Evolutionary conservation across 768 basidiomycete species (phyloP), one percentile per base, ranked within the genome.

Genomic region (Guyanaporus albipodus): DNA sequence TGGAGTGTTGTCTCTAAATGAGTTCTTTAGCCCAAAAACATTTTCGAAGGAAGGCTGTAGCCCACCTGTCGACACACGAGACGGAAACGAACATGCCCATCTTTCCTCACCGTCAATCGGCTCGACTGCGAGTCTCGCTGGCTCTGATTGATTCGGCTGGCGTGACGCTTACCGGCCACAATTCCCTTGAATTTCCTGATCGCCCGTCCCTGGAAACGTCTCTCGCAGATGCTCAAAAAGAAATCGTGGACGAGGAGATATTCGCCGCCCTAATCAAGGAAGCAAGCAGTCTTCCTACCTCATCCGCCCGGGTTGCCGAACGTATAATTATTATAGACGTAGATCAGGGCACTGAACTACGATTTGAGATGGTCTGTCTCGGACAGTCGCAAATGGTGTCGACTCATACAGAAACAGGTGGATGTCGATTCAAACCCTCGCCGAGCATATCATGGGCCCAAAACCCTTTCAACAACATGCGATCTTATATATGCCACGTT

Each of bases 211-310:
- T 86, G 12, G 76, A 87, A 28, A 72, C 61, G 2, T 70, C 74
- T 8, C 69, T 92, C 28, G 70, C 67, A 48, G 64, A 64, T 21
- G 84, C 83, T 1, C 88, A 91, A 58, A 73, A 72, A 42, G 90
- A 91, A 61, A 71, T 83, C 12, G 75, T 90, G 6, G 87, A 92
- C 46, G 83, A 86, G 58, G 90, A 92, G 58, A 83, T 91, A 31
- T 92, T 90, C 53, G 70, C 81, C 4, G 58, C 80, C 18, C 70
- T 92, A 18, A 85, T 90, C 32, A 76, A 71, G 58, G 90, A 91
- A 66, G 85, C 87, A n/a, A 82, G 83, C 45, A 77, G 63, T 49
- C 70, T 91, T 9, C 84, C 87, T 12, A 87, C 85, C 1, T 85
- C 85, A 4, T 81, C 85, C 26, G 85, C 85, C 10, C 77, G 80